Percentiles rank a stretch among this genome's conserved stretches.
These are phyloP conservation scores for Pythium scleroteichum DNA, from an alignment of 352 stramenopile species.

Conservation along the genomic window DNA sequence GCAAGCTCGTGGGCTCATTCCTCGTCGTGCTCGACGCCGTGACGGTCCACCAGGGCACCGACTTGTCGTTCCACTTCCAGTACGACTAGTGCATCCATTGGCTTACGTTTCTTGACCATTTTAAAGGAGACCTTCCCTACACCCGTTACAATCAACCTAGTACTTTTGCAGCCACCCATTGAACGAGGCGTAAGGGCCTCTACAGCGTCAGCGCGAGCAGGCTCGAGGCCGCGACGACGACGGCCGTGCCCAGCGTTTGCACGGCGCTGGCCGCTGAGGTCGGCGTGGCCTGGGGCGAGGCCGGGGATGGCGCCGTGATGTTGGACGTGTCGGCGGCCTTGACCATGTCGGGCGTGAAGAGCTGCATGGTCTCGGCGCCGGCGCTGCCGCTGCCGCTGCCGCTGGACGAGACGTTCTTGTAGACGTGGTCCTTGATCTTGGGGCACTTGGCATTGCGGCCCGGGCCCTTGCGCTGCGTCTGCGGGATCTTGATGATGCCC, in stretches of 20 bases:
- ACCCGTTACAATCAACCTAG: too few relatives aligned
- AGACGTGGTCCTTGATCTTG: constrained; percentile 13
- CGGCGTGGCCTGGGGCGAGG: neutral
- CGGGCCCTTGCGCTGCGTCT: constrained; percentile 6
- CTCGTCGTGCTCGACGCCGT: constrained; percentile 12
- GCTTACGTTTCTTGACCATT: too few relatives aligned
- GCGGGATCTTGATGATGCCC: constrained; percentile 19
- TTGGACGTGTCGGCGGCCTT: constrained; percentile 11
- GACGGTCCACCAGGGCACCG: constrained; percentile 15
- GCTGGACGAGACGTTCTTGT: constrained; percentile 5
- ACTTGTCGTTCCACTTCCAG: too few relatives aligned
- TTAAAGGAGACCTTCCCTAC: too few relatives aligned
- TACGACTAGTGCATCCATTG: too few relatives aligned
- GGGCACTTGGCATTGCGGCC: constrained; percentile 20
- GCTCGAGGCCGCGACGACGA: constrained; percentile 14
- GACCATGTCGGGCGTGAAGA: constrained; percentile 20
- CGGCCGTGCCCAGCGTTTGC: neutral
- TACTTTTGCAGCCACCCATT: too few relatives aligned
- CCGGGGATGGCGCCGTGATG: neutral
- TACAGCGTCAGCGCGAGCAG: constrained; percentile 14
- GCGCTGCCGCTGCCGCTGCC: neutral
- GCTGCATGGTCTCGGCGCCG: neutral
- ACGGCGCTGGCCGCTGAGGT: neutral
- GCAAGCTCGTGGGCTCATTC: constrained; percentile 35
- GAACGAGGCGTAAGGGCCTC: too few relatives aligned